Base-by-base conservation (phyloP, 2,329 filamentous ascomycete genomes). In the Fusarium sacchari region DNA sequence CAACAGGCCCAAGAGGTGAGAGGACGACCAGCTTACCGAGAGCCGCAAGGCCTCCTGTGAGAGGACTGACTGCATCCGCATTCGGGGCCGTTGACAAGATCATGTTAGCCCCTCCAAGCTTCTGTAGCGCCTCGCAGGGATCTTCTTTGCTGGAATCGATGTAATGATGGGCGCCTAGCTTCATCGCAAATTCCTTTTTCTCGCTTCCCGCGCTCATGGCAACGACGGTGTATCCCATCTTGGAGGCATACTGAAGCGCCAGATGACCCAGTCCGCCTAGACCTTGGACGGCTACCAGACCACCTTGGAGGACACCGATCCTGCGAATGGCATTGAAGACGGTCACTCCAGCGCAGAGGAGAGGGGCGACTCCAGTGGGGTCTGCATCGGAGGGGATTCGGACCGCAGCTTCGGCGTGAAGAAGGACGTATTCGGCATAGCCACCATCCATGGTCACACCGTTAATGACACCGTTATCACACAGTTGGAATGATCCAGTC, bases 191-290 rank as follows among this genome's bases (percentile, higher is more conserved):
- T 0, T 90, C 87, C 71, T 87, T 87, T 84, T 95, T 96, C 74
- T 84, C 86, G 65, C 89, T 86, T 10, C 90, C 90, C 0, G 88
- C 88, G 11, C 89, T 92, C 60, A 95, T 85, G 1, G 92, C 93
- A 4, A 90, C 89, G 7, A 93, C 89, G 59, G 89, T 87, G 82
- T 92, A 94, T 15, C 93, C 93, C 92, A 95, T 94, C 81, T 90
- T 90, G 53, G 85, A 85, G 3, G 92, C 92, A 78, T 91, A 95
- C 79, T 95, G 92, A 39, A 95, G 90, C 0, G 92, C 93, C 36
- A 95, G 80, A 79, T 95, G 93, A 5, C 93, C 93, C 1, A 95
- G 86, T 1, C 93, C 93, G 50, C 94, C 90, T 12, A 96, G 84
- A 15, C 93, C 94, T 71, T 95, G 90, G 37, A 91, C 78, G 15